Percentiles rank a stretch among this genome's conserved stretches.
Evolutionary conservation across 208 protist genomes (phyloP).

Genomic region (Leptomonas seymouri): DNA sequence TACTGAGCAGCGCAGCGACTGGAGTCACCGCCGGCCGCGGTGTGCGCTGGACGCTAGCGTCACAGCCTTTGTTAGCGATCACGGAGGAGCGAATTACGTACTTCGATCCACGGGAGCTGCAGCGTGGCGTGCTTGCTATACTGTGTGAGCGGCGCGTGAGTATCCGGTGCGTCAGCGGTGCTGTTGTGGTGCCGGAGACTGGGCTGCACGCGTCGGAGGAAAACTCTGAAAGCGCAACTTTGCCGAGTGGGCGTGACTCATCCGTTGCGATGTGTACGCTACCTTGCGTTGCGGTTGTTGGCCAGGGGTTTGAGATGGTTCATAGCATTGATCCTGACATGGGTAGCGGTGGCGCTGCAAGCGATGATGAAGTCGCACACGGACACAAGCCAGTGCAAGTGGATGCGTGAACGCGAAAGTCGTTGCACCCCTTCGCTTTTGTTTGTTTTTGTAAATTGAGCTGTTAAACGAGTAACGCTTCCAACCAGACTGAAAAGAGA

Average conservation of each 20-base stretch:
- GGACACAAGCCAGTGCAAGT: too few species aligned
- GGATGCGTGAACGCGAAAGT: too few species aligned
- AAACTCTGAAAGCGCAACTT: neutral
- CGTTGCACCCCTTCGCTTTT: too few species aligned
- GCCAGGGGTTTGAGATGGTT: constrained; percentile 41
- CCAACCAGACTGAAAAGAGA: too few species aligned
- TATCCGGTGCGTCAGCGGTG: constrained; percentile 69
- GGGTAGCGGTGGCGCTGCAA: too few species aligned
- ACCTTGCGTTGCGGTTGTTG: constrained; percentile 32
- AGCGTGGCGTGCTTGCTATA: constrained; percentile 10
- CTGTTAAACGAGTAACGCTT: too few species aligned
- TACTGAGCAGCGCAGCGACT: constrained; percentile 34
- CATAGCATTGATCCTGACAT: too few species aligned
- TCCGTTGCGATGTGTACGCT: too few species aligned
- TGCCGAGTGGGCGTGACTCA: too few species aligned
- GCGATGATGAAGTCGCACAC: too few species aligned
- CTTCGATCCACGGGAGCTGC: constrained; percentile 28
- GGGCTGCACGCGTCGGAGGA: neutral
- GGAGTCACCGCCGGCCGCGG: constrained; percentile 62
- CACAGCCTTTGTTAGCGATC: constrained; percentile 26
- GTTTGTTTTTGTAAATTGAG: too few species aligned
- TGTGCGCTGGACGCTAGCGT: constrained; percentile 37
- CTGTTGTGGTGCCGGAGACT: constrained; percentile 24
- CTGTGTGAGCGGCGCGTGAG: constrained; percentile 37
- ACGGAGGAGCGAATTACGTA: constrained; percentile 45